Base-by-base conservation (phyloP, 2,329 filamentous ascomycete species). In the Fusarium sp. region DNA sequence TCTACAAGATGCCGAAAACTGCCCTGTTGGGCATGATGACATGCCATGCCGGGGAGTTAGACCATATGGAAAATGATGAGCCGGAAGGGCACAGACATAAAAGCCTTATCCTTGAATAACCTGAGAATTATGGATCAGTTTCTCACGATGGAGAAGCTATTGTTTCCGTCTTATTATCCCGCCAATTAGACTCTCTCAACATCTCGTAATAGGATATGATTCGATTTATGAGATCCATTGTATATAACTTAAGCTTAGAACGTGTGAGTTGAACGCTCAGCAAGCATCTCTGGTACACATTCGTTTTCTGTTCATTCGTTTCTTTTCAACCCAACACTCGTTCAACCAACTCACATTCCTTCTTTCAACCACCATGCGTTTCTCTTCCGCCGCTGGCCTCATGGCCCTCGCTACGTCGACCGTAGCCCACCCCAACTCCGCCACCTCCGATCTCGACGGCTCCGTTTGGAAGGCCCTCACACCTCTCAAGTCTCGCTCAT, bases 401-500 rank as follows among this genome's bases (percentile, higher is more conserved):
- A 60, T 75, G 55, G 66, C 76, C 25, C 44, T 79, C 45, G 75
- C 77, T 58, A 61, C 77, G 44, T 76, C 73, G 27, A 66, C 74
- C 54, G 64, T 66, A 45, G 77, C 75, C 27, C 51, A 63, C 2
- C 25, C 64, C 52, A 46, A 55, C 55, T 57, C 76, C 41, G 73
- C 76, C 44, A 60, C 72, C 19, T 75, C 75, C 4, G 77, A 79
- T 54, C 73, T 78, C n/a, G 77, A 79, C 55, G 72, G 69, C 42
- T 76, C 75, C n/a, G 77, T 79, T 15, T 79, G 78, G 78, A 68
- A 75, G 44, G 59, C 56, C n/a, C 54, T 79, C 15, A 59, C 56
- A 19, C 46, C 72, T 39, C 51, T 73, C 64, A 64, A 68, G 4
- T 57, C 51, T 4, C 66, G 70, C 51, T 70, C 75, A 10, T 67